These are phyloP conservation scores for Cyberlindnera saturnus DNA, from an alignment of 805 yeast genomes.

Conservation along the genomic window DNA sequence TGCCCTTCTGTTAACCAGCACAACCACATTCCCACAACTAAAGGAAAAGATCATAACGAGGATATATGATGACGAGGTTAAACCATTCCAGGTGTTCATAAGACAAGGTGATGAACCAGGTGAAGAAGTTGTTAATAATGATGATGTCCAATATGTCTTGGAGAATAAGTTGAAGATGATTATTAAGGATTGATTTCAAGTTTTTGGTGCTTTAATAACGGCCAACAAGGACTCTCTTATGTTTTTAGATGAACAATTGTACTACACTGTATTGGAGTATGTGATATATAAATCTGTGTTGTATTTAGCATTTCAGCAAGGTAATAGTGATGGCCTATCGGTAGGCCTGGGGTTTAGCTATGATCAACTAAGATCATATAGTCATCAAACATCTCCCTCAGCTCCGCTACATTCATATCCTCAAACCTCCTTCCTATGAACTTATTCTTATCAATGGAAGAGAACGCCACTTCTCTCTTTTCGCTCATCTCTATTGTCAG, in stretches of 20 bases:
- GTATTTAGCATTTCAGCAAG: too few species aligned
- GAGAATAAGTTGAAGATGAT: conserved; percentile 31
- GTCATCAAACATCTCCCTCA: conserved; percentile 15
- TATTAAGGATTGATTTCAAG: conserved; percentile 24
- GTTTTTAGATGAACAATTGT: too few species aligned
- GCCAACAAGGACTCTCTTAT: too few species aligned
- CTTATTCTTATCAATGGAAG: conserved; percentile 8
- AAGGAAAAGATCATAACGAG: conserved; percentile 47
- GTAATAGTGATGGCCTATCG: too few species aligned
- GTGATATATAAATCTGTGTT: too few species aligned
- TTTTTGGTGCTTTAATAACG: too few species aligned
- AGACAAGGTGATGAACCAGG: conserved; percentile 28
- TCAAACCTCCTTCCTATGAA: conserved; percentile 11
- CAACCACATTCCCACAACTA: conserved; percentile 42
- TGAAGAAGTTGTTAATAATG: conserved; percentile 28
- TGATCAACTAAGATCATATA: conserved; percentile 7
- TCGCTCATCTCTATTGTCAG: too few species aligned
- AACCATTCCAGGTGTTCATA: conserved; percentile 28
- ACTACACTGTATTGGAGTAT: too few species aligned
- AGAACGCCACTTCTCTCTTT: too few species aligned
- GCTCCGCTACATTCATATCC: conserved; percentile 13
- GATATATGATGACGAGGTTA: conserved; percentile 32
- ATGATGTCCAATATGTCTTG: conserved; percentile 28
- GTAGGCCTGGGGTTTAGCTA: too few species aligned
- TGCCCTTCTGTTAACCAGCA: conserved; percentile 53